Evolutionary conservation across 495 filamentous ascomycete genomes (phyloP).

Genomic region (Neurospora tetrasperma): DNA sequence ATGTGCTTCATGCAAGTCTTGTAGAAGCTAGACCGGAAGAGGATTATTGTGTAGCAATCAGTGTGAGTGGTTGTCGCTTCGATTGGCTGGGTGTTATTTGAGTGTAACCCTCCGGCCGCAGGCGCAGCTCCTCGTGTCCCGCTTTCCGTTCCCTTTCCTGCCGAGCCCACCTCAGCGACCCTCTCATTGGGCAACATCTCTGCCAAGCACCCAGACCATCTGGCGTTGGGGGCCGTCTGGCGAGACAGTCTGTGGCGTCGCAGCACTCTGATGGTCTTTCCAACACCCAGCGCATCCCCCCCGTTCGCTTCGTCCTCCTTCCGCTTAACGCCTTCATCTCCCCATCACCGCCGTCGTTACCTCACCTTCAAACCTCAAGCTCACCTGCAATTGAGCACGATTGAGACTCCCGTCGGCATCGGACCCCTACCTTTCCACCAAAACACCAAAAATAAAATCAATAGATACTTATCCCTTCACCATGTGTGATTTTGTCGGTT

Average conservation of each 20-base stretch:
- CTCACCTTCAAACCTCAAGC: slow-evolving; percentile 3
- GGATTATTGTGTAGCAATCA: neutral
- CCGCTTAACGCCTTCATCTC: neutral
- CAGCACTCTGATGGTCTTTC: neutral
- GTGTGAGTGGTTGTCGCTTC: neutral
- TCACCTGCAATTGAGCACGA: neutral
- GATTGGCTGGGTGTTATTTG: neutral
- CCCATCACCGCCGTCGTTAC: slow-evolving; percentile 2
- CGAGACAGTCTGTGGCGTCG: slow-evolving; percentile 2
- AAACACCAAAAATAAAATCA: slow-evolving; percentile 8
- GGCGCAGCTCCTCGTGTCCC: neutral
- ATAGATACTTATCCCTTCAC: slow-evolving; percentile 5
- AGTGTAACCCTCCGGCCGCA: neutral
- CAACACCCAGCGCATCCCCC: slow-evolving; percentile 12
- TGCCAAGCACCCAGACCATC: neutral
- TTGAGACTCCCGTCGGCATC: neutral
- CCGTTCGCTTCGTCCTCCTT: slow-evolving; percentile 3
- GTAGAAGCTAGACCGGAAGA: neutral
- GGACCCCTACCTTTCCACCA: slow-evolving; percentile 2
- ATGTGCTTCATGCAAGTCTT: neutral
- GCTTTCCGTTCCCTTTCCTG: neutral
- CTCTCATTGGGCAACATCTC: neutral
- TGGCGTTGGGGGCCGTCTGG: neutral
- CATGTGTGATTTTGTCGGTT: slow-evolving; percentile 13
- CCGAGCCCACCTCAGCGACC: neutral